Percentiles rank a stretch among this genome's conserved stretches.
Evolutionary conservation across 169 alveolate species (phyloP).

Genomic region (Cryptosporidium ryanae): DNA sequence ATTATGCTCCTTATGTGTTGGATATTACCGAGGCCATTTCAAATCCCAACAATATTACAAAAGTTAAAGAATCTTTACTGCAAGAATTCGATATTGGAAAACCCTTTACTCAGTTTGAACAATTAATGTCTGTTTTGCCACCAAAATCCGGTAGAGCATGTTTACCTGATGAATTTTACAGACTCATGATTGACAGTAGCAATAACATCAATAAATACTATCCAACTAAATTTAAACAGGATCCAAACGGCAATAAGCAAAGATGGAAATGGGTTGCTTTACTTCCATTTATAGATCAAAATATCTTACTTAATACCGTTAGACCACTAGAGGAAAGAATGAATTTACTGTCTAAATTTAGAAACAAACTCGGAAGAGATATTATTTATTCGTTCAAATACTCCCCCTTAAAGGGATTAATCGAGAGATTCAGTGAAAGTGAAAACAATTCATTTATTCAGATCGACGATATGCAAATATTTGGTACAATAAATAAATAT

Average conservation of each 20-base stretch:
- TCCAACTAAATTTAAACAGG: constrained; percentile 84
- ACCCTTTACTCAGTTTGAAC: constrained; percentile 96
- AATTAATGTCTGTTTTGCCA: constrained; percentile 97
- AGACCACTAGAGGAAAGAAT: constrained; percentile 81
- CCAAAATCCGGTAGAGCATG: constrained; percentile 91
- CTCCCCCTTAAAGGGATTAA: constrained; percentile 18
- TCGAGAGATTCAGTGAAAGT: background rate
- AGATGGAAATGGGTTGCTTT: constrained; percentile 89
- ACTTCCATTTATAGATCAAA: constrained; percentile 88
- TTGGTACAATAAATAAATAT: constrained; percentile 21
- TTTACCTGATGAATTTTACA: constrained; percentile 87
- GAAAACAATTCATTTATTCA: background rate
- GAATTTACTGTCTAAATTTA: constrained; percentile 77
- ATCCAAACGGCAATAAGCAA: constrained; percentile 85
- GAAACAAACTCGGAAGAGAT: constrained; percentile 79
- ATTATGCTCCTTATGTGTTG: constrained; percentile 98
- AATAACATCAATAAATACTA: constrained; percentile 84
- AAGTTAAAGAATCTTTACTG: constrained; percentile 27
- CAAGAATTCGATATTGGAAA: constrained; percentile 77
- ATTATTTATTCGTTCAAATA: constrained; percentile 22
- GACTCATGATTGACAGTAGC: constrained; percentile 80
- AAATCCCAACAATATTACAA: background rate
- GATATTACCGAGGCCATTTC: constrained; percentile 80
- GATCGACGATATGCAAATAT: constrained; percentile 15
- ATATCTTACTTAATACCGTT: constrained; percentile 78